Conservation (phyloP, 345 rosid genomes). For the Draba incana region DNA sequence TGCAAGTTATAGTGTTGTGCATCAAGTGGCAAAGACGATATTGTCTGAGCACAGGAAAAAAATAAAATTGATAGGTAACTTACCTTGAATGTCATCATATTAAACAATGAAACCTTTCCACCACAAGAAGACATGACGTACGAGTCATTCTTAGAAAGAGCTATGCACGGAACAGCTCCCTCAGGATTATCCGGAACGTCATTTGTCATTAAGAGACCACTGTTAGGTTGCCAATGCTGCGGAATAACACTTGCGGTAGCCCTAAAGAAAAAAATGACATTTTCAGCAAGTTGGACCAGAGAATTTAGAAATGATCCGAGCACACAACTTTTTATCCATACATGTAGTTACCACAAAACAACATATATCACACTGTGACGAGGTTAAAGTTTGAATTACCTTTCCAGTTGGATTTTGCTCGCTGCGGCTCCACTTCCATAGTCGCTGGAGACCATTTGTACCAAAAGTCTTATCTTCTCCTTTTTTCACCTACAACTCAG, state of each 20-base stretch:
- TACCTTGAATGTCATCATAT: constrained; percentile 60
- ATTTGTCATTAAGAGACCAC: constrained; percentile 75
- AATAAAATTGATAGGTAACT: constrained; percentile 3
- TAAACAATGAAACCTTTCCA: constrained; percentile 55
- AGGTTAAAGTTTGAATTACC: constrained; percentile 38
- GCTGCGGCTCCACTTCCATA: constrained; percentile 62
- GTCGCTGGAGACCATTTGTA: constrained; percentile 56
- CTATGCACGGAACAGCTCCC: constrained; percentile 56
- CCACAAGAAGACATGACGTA: constrained; percentile 67
- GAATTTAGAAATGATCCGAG: neutral
- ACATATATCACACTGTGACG: neutral
- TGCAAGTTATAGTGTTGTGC: constrained; percentile 3
- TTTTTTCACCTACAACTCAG: no score
- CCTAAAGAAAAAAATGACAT: constrained; percentile 39
- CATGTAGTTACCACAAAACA: neutral
- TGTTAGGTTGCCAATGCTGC: constrained; percentile 79
- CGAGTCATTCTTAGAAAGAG: constrained; percentile 62
- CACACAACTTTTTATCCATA: neutral
- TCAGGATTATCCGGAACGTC: constrained; percentile 65
- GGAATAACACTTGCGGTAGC: constrained; percentile 69
- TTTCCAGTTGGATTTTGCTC: constrained; percentile 60
- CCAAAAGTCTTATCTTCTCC: no score
- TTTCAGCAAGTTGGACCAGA: constrained; percentile 11
- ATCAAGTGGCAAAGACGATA: constrained; percentile 13
- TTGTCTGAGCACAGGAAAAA: neutral